Conservation (phyloP, 2,329 filamentous ascomycete genomes). For the Aspergillus hiratsukae region DNA sequence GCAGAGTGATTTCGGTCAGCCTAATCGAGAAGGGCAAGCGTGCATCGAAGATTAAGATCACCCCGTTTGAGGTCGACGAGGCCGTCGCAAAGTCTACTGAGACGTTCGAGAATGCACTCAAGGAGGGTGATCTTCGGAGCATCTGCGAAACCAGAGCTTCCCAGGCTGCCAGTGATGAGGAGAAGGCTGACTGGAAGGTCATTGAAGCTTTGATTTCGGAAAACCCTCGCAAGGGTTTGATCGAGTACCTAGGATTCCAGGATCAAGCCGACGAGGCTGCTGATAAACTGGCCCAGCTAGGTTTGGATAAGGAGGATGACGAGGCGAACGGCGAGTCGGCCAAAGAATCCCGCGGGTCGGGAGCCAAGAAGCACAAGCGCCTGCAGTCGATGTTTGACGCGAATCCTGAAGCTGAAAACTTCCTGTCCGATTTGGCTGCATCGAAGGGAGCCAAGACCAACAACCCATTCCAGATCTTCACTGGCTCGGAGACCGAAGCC, state of each 20-base stretch:
- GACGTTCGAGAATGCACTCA: constrained; percentile 78
- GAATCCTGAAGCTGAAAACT: constrained; percentile 71
- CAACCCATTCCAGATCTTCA: constrained; percentile 87
- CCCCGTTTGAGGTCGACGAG: constrained; percentile 82
- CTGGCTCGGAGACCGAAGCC: constrained; percentile 73
- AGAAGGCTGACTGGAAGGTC: constrained; percentile 94
- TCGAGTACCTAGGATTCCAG: constrained; percentile 85
- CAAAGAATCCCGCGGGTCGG: constrained; percentile 45
- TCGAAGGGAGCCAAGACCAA: constrained; percentile 91
- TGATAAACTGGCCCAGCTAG: constrained; percentile 41
- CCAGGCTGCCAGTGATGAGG: constrained; percentile 74
- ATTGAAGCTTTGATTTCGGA: constrained; percentile 82
- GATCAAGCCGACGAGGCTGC: constrained; percentile 52
- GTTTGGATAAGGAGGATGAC: constrained; percentile 33
- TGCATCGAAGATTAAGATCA: constrained; percentile 74
- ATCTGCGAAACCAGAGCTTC: constrained; percentile 78
- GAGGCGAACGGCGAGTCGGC: constrained; percentile 44
- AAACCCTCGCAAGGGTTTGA: constrained; percentile 78
- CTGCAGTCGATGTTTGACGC: constrained; percentile 77
- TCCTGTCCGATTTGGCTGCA: constrained; percentile 76
- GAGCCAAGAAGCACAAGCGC: constrained; percentile 56
- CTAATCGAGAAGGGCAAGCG: constrained; percentile 58
- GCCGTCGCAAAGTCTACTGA: constrained; percentile 78
- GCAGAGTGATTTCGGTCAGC: constrained; percentile 76
- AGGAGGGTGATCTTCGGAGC: constrained; percentile 67